Conservation (phyloP, 768 basidiomycete species). For the Termitomyces bulborhizus region DNA sequence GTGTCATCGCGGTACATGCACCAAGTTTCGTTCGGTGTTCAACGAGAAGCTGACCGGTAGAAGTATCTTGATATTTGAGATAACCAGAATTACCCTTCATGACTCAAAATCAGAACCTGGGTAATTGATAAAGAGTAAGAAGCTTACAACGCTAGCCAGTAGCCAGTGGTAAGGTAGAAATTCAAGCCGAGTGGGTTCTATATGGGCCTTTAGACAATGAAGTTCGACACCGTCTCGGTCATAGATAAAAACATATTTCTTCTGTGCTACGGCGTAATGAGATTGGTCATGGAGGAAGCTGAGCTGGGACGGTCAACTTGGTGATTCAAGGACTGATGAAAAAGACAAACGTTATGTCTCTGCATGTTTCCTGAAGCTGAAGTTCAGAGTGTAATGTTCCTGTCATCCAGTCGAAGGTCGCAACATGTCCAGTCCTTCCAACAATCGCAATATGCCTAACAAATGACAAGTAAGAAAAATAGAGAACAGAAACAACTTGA, state of each 20-base stretch:
- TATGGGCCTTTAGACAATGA: slow-evolving; percentile 75
- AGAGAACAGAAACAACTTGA: slow-evolving; percentile 5
- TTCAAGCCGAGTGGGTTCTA: slow-evolving; percentile 87
- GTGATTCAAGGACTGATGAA: not conserved
- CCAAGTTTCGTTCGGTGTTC: slow-evolving; percentile 91
- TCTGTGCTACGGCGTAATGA: slow-evolving; percentile 92
- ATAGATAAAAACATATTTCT: slow-evolving; percentile 94
- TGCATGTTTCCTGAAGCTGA: slow-evolving; percentile 82
- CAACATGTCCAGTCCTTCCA: slow-evolving; percentile 78
- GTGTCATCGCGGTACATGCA: slow-evolving; percentile 76
- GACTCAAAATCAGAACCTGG: not conserved
- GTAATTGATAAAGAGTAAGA: not conserved
- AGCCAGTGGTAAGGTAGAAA: slow-evolving; percentile 97
- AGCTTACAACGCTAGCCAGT: slow-evolving; percentile 72
- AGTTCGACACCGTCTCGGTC: slow-evolving; percentile 92
- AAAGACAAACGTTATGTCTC: slow-evolving; percentile 81
- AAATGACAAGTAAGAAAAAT: not conserved
- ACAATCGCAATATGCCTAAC: slow-evolving; percentile 80
- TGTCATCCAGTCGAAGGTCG: slow-evolving; percentile 91
- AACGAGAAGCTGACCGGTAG: slow-evolving; percentile 81
- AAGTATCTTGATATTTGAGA: slow-evolving; percentile 95
- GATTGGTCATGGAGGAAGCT: slow-evolving; percentile 93
- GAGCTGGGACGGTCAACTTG: not conserved
- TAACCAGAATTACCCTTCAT: slow-evolving; percentile 79
- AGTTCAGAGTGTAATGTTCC: slow-evolving; percentile 83